These are phyloP conservation scores for Penicillium antarcticum DNA, from an alignment of 495 filamentous ascomycete species.

Conservation along the genomic window DNA sequence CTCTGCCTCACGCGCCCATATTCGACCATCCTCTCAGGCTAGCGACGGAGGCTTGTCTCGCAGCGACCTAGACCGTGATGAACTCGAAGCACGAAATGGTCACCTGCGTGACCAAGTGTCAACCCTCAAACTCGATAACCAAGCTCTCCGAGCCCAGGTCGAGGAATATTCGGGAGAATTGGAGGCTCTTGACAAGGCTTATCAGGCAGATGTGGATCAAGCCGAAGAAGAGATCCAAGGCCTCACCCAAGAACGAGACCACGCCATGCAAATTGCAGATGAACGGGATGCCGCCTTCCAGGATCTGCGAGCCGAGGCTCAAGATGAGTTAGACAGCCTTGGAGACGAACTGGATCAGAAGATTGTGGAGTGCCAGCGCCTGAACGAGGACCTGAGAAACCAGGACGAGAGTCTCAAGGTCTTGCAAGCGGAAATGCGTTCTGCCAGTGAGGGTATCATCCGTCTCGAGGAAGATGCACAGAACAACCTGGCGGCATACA, in stretches of 20 bases:
- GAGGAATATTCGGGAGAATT: slow-evolving; percentile 64
- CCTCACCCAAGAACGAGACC: slow-evolving; percentile 84
- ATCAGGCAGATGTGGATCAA: slow-evolving; percentile 74
- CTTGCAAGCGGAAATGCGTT: slow-evolving; percentile 85
- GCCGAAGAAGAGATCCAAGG: slow-evolving; percentile 74
- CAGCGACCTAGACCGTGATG: slow-evolving; percentile 80
- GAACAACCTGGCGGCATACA: slow-evolving; percentile 59
- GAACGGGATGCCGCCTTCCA: slow-evolving; percentile 80
- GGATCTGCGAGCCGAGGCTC: slow-evolving; percentile 71
- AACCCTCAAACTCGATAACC: slow-evolving; percentile 77
- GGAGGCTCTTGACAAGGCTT: slow-evolving; percentile 59
- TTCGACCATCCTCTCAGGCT: slow-evolving; percentile 65
- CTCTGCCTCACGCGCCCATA: slow-evolving; percentile 81
- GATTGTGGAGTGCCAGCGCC: slow-evolving; percentile 66
- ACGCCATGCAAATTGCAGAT: slow-evolving; percentile 72
- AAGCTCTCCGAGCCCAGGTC: slow-evolving; percentile 72
- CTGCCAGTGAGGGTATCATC: slow-evolving; percentile 79
- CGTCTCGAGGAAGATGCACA: slow-evolving; percentile 84
- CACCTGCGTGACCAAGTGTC: slow-evolving; percentile 84
- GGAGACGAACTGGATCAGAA: slow-evolving; percentile 74
- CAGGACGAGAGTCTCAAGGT: slow-evolving; percentile 75
- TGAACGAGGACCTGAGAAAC: slow-evolving; percentile 53
- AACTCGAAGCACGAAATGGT: slow-evolving; percentile 76
- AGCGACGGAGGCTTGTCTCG: slow-evolving; percentile 68
- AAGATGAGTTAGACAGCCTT: slow-evolving; percentile 80